These are phyloP conservation scores for Trametes maxima DNA, from an alignment of 768 basidiomycete genomes.

Conservation along the genomic window DNA sequence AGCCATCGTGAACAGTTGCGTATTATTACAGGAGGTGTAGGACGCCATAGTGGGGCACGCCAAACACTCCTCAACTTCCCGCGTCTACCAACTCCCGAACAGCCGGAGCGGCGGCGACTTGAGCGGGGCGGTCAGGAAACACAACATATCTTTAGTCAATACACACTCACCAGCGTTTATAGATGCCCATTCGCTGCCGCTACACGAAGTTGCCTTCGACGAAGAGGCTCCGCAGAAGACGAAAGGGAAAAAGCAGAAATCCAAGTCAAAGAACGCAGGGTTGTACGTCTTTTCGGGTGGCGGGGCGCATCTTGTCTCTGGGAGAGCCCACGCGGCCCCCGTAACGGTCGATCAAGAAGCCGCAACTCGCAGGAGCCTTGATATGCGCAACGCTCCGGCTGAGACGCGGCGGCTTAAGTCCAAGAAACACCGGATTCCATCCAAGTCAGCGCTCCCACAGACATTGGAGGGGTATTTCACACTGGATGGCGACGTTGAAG, in stretches of 20 bases:
- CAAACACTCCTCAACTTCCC: conserved; percentile 27
- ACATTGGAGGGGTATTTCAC: conserved; percentile 14
- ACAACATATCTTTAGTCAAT: too few relatives aligned
- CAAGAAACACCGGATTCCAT: conserved; percentile 1
- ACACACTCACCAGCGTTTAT: not conserved
- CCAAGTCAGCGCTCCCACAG: not conserved
- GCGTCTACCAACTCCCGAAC: not conserved
- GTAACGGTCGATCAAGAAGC: conserved; percentile 50
- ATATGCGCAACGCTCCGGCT: conserved; percentile 5
- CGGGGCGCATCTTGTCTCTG: conserved; percentile 42
- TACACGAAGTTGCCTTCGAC: conserved; percentile 10
- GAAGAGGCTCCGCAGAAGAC: conserved; percentile 9
- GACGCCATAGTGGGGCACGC: conserved; percentile 16
- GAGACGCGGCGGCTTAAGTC: not conserved
- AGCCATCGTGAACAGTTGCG: conserved; percentile 22
- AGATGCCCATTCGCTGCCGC: not conserved
- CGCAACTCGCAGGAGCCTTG: conserved; percentile 27
- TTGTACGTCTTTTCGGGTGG: conserved; percentile 43
- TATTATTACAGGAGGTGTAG: conserved; percentile 31
- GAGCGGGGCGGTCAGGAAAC: not conserved
- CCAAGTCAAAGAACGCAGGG: conserved; percentile 32
- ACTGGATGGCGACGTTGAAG: not conserved
- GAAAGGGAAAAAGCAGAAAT: conserved; percentile 7
- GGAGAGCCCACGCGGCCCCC: conserved; percentile 35
- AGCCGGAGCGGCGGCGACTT: not conserved